Evolutionary conservation across 169 alveolate species (phyloP).

Genomic region (Besnoitia besnoiti): DNA sequence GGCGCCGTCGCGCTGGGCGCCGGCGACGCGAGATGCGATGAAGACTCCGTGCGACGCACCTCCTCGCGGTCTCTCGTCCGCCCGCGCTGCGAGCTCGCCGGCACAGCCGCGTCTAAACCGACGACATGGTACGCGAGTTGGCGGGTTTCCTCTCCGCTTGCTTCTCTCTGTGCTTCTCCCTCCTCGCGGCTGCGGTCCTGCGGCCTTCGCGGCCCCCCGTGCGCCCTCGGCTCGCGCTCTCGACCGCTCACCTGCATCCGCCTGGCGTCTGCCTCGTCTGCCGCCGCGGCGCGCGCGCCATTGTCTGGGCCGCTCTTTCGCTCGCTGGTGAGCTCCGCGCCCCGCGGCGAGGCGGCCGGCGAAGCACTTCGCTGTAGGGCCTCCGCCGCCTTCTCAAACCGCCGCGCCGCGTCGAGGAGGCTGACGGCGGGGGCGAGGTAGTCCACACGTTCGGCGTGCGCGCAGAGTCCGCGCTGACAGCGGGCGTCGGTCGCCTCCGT

Average conservation of each 20-base stretch:
- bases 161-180: background rate
- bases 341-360: background rate
- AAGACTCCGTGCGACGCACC: no score
- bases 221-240: no score
- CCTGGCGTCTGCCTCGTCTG: background rate
- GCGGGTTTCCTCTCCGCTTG: no score
- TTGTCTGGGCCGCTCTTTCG: background rate
- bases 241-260: no score
- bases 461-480: background rate
- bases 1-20: no score
- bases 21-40: no score
- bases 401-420: background rate
- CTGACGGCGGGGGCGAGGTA: background rate
- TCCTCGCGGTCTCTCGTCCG: no score
- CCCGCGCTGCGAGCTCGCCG: no score
- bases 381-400: background rate
- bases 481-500: background rate
- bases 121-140: background rate
- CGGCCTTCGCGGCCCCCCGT: no score
- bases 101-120: no score
- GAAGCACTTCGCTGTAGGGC: no score
- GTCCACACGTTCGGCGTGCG: conserved; percentile 17
- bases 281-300: background rate
- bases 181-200: background rate
- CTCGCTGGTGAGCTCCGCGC: background rate